Conservation (phyloP, 192 early-diverging fungal genomes). For the Mortierella antarctica region DNA sequence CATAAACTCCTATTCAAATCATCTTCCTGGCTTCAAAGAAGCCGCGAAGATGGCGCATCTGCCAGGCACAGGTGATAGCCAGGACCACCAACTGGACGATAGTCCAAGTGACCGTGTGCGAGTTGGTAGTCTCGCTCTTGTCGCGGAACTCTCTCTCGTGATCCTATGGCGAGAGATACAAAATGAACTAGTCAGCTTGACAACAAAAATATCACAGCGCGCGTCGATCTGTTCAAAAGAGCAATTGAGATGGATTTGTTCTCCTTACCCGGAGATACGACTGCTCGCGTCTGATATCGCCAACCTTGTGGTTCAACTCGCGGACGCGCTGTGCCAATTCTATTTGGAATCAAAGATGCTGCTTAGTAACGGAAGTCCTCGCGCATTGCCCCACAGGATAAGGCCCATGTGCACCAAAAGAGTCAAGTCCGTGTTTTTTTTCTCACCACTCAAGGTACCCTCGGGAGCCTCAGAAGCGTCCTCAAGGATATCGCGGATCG, state of each 20-base stretch:
- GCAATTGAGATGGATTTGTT: neutral
- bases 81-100: constrained; percentile 87
- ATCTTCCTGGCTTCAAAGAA: constrained; percentile 96
- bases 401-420: no score
- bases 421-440: no score
- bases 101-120: constrained; percentile 88
- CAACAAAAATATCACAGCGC: neutral
- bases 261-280: constrained; percentile 84
- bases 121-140: constrained; percentile 85
- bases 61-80: constrained; percentile 83
- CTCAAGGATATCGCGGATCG: constrained; percentile 37
- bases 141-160: constrained; percentile 92
- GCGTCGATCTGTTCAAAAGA: neutral
- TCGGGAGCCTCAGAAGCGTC: constrained; percentile 25
- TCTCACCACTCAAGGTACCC: constrained; percentile 28
- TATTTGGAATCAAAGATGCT: constrained; percentile 21
- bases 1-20: constrained; percentile 59
- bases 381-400: neutral
- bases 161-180: constrained; percentile 61
- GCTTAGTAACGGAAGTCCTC: neutral
- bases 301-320: constrained; percentile 85
- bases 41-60: constrained; percentile 85
- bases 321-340: constrained; percentile 78
- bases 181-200: neutral
- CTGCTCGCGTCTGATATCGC: constrained; percentile 89